Evolutionary conservation across 192 early-diverging fungal genomes (phyloP), one percentile per base, ranked within the genome.

Genomic region (Podila clonocystis): DNA sequence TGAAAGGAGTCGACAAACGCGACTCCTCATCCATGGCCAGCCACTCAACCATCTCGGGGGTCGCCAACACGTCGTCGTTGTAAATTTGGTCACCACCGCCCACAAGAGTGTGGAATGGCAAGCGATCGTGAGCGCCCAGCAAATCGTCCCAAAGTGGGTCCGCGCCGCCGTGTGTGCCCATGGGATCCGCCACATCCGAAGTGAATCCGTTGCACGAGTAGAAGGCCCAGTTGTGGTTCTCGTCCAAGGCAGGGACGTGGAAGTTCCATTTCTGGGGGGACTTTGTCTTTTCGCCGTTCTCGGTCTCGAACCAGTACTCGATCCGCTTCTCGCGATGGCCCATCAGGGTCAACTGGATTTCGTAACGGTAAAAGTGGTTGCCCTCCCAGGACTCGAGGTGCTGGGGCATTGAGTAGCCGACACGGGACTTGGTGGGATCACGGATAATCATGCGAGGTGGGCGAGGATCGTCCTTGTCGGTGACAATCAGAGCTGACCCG

Each of bases 21-120:
- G 70, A 84, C 33, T 87, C 79, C 57, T 89, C 83, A 62, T 67
- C 65, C 64, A 79, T 45, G 4, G 22, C 38, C 30, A 79, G 34
- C 76, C 76, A 79, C 55, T 79, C 76, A 3, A 58, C 50, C 59
- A 79, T 72, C 76, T 79, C 76, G 6, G 76, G 76, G 6, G 61
- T 68, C 9, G 65, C 76, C 17, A 79, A 49, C 3, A 79, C 76
- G 63, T 79, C 76, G 29, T 93, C 92, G 29, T 89, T 75, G 63
- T 94, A 94, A 45, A 93, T 83, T 75, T 93, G 92, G 76, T 93
- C 92, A 60, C 92, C 92, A 30, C 92, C 92, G 48, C 92, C 91
- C 36, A 93, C 76, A 77, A 92, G 86, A 11, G 90, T 86, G 63
- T 93, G 92, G 83, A 92, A 90, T 7, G 91, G 91, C 60, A 82